These are phyloP conservation scores for Phytophthora fragariaefolia DNA, from an alignment of 352 stramenopile species.

Conservation along the genomic window DNA sequence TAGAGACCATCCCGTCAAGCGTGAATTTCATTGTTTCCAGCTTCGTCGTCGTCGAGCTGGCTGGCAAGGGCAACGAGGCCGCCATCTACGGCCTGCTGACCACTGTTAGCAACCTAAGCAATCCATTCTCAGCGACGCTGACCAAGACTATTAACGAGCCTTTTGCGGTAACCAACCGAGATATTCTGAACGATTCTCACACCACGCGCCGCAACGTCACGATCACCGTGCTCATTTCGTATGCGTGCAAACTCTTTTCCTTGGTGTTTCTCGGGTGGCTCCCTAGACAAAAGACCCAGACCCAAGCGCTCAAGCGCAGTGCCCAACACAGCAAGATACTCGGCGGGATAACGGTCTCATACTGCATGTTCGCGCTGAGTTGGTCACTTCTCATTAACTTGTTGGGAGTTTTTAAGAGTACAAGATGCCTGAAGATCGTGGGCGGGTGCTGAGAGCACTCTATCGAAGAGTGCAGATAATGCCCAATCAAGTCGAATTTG, in stretches of 20 bases:
- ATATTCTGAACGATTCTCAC: slow-evolving; percentile 45
- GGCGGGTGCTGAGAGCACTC: slow-evolving; percentile 35
- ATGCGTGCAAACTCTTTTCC: slow-evolving; percentile 38
- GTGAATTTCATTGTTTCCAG: slow-evolving; percentile 52
- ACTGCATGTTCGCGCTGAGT: slow-evolving; percentile 41
- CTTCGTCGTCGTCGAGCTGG: slow-evolving; percentile 57
- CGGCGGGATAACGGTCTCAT: slow-evolving; percentile 36
- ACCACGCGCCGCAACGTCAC: slow-evolving; percentile 41
- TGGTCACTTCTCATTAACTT: slow-evolving; percentile 52
- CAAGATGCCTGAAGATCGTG: slow-evolving; percentile 43
- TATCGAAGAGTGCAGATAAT: too few species aligned
- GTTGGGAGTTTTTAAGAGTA: slow-evolving; percentile 45
- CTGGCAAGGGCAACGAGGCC: slow-evolving; percentile 52
- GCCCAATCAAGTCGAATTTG: too few species aligned
- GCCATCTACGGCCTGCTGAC: slow-evolving; percentile 51
- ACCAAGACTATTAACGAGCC: slow-evolving; percentile 43
- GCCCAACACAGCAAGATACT: slow-evolving; percentile 34
- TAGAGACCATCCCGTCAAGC: slow-evolving; percentile 40
- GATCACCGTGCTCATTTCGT: slow-evolving; percentile 48
- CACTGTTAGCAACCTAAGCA: slow-evolving; percentile 47
- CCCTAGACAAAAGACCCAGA: slow-evolving; percentile 44
- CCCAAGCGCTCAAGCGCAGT: slow-evolving; percentile 31
- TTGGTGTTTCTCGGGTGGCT: slow-evolving; percentile 49
- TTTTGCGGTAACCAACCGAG: slow-evolving; percentile 43
- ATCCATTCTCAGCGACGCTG: slow-evolving; percentile 47